A percentile compares a stretch with the other conserved stretches of the same genome.
Conservation (phyloP, 83 land plant species). For the Picea abies region DNA sequence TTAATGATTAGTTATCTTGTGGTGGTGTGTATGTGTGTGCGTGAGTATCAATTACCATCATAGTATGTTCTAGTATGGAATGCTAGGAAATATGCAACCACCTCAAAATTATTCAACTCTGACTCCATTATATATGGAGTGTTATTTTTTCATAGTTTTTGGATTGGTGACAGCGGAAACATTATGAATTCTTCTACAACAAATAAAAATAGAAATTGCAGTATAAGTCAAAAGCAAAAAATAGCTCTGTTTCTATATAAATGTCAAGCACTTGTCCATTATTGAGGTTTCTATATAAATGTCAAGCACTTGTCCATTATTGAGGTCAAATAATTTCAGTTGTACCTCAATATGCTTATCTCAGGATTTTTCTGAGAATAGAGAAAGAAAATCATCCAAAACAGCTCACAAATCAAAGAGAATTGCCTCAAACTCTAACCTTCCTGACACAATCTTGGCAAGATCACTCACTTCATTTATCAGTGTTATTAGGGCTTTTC, state of each 20-base stretch:
- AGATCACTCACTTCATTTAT: constrained; percentile 87
- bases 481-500: constrained; percentile 67
- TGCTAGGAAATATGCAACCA: too few species aligned
- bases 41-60: too few species aligned
- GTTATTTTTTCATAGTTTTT: too few species aligned
- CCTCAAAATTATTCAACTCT: too few species aligned
- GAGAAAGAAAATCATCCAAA: constrained; percentile 74
- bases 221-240: not conserved
- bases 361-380: constrained; percentile 76
- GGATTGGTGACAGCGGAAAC: too few species aligned
- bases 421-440: constrained; percentile 74
- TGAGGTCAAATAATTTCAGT: not conserved
- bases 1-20: too few species aligned
- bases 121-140: too few species aligned
- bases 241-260: not conserved
- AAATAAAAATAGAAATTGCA: not conserved
- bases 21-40: too few species aligned
- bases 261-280: too few species aligned
- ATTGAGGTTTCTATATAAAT: not conserved
- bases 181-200: not conserved
- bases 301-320: constrained; percentile 2
- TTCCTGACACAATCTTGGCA: constrained; percentile 87
- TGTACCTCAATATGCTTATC: constrained; percentile 81
- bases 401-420: constrained; percentile 57
- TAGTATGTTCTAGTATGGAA: too few species aligned